Evolutionary conservation across 257 asterid species (phyloP), one percentile per base, ranked within the genome.

Genomic region (Jacaranda copaia): DNA sequence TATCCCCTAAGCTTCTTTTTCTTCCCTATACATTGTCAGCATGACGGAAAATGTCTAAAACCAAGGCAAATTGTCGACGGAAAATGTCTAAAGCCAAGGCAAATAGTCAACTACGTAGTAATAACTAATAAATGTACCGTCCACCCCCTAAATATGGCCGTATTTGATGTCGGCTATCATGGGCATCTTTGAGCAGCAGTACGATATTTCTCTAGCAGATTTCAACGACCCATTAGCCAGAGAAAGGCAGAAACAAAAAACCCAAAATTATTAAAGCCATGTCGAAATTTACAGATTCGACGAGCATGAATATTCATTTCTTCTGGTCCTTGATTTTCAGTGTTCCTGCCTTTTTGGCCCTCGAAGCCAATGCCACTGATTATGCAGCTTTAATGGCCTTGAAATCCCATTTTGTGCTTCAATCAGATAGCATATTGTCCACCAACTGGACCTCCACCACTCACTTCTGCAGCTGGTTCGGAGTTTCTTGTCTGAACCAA

Each of bases 401-500:
- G 55, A 85, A 80, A 75, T 85, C 87, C 49, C 25, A 48, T 39
- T 74, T 82, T 25, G 14, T 46, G 9, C 62, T 80, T 18, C 63
- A 52, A 55, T 39, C 72, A 9, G 67, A 76, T n/a, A 74, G 69
- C 69, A 59, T 80, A 45, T 10, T 86, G 46, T 79, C 84, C 58
- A 74, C 39, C 7, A 81, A 81, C 59, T 86, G 90, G 90, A 86
- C 74, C 65, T 74, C 84, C 65, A 36, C 42, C 35, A 48, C 83
- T 68, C 80, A 79, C 60, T 70, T 73, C 67, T 84, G 86, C 81
- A 75, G 11, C 40, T 86, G 89, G 89, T 69, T 42, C 45, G 90
- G 87, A 51, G 85, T 81, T 70, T 64, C 81, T 20, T 86, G 90
- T 81, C 62, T 32, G 55, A 76, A 75, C 36, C 51, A 68, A 10